Evolutionary conservation across 1,284 basidiomycete species (phyloP).

Genomic region (Tylopilus sp.): DNA sequence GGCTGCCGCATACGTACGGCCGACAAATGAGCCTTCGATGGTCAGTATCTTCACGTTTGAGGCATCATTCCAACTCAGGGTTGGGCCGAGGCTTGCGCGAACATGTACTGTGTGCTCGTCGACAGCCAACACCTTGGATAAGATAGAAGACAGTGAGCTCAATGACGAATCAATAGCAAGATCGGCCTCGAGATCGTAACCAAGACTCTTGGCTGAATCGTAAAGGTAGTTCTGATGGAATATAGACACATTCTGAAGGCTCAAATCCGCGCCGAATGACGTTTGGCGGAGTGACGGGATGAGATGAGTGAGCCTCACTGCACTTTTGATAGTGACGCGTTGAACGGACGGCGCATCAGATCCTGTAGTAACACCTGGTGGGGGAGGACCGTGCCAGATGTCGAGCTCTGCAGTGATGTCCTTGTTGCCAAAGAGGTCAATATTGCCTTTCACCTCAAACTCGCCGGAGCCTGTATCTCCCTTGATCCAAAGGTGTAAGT

Average conservation of each 20-base stretch:
- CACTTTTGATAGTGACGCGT: slow-evolving; percentile 3
- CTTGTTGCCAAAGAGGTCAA: slow-evolving; percentile 10
- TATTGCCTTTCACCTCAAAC: slow-evolving; percentile 4
- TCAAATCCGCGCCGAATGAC: slow-evolving; percentile 1
- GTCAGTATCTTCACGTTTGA: not conserved
- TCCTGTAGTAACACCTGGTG: slow-evolving; percentile 4
- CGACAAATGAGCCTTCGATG: slow-evolving; percentile 5
- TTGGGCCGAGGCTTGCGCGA: slow-evolving; percentile 1
- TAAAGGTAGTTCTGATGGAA: slow-evolving; percentile 12
- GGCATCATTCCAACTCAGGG: slow-evolving; percentile 3
- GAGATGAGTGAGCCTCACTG: slow-evolving; percentile 8
- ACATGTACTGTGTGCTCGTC: not conserved
- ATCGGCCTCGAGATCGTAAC: slow-evolving; percentile 7
- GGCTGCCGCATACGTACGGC: not conserved
- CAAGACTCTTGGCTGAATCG: slow-evolving; percentile 2
- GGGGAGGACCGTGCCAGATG: slow-evolving; percentile 10
- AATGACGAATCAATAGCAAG: slow-evolving; percentile 4
- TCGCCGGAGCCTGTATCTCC: slow-evolving; percentile 1
- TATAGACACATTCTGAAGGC: slow-evolving; percentile 7
- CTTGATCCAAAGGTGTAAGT: not conserved
- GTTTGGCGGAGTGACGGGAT: slow-evolving; percentile 2
- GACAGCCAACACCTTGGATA: slow-evolving; percentile 2
- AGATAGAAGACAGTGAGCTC: slow-evolving; percentile 1
- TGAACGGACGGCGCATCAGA: slow-evolving; percentile 6
- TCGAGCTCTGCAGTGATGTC: slow-evolving; percentile 6